Evolutionary conservation across 345 rosid species (phyloP).

Genomic region (Citrus sinensis): DNA sequence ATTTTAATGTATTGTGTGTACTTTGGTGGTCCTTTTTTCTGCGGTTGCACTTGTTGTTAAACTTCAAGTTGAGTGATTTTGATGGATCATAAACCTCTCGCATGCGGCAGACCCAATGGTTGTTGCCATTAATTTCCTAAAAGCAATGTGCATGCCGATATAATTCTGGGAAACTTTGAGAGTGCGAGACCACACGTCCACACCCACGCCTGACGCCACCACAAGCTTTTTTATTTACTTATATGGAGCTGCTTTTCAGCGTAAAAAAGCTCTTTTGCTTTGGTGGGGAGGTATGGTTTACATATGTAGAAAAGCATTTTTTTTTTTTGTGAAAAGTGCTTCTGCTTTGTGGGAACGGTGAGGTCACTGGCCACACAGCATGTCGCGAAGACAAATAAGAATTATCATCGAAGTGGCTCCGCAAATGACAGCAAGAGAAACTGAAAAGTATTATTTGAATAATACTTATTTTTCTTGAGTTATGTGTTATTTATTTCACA

Average conservation of each 20-base stretch:
- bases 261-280: not conserved
- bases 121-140: not conserved
- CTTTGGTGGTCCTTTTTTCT: not conserved
- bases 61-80: not conserved
- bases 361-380: not conserved
- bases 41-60: not conserved
- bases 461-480: too few relatives aligned
- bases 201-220: not conserved
- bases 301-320: not conserved
- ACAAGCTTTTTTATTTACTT: not conserved
- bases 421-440: not conserved
- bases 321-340: not conserved
- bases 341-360: not conserved
- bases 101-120: not conserved
- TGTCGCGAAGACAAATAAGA: not conserved
- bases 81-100: not conserved
- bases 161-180: not conserved
- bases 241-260: not conserved
- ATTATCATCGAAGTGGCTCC: not conserved
- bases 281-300: not conserved
- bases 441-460: too few relatives aligned
- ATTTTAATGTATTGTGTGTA: not conserved
- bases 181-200: not conserved
- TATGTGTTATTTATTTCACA: too few relatives aligned
- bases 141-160: not conserved